Conservation (phyloP, 768 basidiomycete species). For the Naganishia kalamii region DNA sequence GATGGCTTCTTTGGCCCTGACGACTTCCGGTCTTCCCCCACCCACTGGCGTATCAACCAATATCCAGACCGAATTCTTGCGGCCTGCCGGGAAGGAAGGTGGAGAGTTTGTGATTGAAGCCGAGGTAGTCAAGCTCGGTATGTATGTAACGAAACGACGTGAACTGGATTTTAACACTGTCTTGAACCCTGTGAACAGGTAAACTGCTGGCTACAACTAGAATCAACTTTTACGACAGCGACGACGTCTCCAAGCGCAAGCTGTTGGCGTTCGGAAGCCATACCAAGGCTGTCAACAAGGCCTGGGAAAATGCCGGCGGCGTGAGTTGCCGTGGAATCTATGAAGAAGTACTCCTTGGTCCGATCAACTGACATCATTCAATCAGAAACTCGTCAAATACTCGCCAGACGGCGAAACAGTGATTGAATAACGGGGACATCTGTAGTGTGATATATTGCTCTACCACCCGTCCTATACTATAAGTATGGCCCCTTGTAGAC, state of each 20-base stretch:
- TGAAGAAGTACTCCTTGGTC: neutral
- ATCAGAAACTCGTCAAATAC: slow-evolving; percentile 24
- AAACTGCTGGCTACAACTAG: slow-evolving; percentile 36
- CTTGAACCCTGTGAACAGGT: slow-evolving; percentile 15
- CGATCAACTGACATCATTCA: neutral
- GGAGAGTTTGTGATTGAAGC: slow-evolving; percentile 32
- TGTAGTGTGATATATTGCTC: neutral
- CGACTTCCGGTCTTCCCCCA: slow-evolving; percentile 37
- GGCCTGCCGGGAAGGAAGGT: slow-evolving; percentile 37
- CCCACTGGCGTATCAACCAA: slow-evolving; percentile 43
- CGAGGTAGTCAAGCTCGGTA: slow-evolving; percentile 38
- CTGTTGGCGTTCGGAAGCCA: slow-evolving; percentile 42
- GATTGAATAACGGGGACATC: neutral
- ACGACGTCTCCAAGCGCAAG: slow-evolving; percentile 21
- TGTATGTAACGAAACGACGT: slow-evolving; percentile 7
- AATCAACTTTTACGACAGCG: slow-evolving; percentile 33
- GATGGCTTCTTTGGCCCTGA: slow-evolving; percentile 40
- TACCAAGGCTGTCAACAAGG: slow-evolving; percentile 40
- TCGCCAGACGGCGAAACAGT: slow-evolving; percentile 23
- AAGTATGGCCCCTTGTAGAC: no score
- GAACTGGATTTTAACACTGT: no score
- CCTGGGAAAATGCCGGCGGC: slow-evolving; percentile 25
- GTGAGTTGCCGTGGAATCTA: neutral
- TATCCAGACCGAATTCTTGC: slow-evolving; percentile 41
- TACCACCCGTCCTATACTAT: no score